Evolutionary conservation across 2,329 filamentous ascomycete species (phyloP), one percentile per base, ranked within the genome.

Genomic region (Claviceps spartinae): DNA sequence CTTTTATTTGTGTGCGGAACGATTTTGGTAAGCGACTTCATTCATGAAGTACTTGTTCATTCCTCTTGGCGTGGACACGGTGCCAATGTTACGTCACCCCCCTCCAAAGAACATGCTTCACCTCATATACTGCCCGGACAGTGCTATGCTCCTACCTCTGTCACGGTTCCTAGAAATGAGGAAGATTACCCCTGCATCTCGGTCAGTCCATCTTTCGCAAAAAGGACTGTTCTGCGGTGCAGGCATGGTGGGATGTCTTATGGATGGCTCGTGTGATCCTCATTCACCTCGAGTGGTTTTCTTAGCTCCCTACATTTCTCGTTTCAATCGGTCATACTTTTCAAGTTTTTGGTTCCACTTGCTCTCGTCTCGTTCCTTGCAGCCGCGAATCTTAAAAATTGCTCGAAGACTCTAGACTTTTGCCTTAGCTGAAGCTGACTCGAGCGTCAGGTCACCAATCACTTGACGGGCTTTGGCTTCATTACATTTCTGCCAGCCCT

Each of bases 121-220:
- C 69, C 76, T 78, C 76, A 73, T 73, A 75, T 82, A 86, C 84
- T 88, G 84, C 84, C 83, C 84, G 84, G 78, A 80, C 83, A 86
- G 83, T 75, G 74, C 64, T 63, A 57, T 68, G 70, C 77, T 70
- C 67, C 68, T 63, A 77, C 83, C 80, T 74, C 83, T 86, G 83
- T 83, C 77, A 74, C 83, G 84, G 83, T 88, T 88, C 84, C 84
- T 88, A 83, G 73, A 86, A 82, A 70, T 74, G 84, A 88, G 84
- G 84, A 76, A 88, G 83, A 88, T 79, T 73, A 79, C 81, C 83
- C 82, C 78, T 80, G 74, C 77, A 77, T 74, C 74, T 75, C 66
- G 61, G 63, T 67, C 70, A 72, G 70, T 72, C 76, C 75, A 72
- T 81, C 76, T 82, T 85, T 84, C 82, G 81, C 81, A 82, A 72